A percentile compares a stretch with the other conserved stretches of the same genome.
Conservation (phyloP, 352 stramenopile genomes). For the Globisporangium barbulae region DNA sequence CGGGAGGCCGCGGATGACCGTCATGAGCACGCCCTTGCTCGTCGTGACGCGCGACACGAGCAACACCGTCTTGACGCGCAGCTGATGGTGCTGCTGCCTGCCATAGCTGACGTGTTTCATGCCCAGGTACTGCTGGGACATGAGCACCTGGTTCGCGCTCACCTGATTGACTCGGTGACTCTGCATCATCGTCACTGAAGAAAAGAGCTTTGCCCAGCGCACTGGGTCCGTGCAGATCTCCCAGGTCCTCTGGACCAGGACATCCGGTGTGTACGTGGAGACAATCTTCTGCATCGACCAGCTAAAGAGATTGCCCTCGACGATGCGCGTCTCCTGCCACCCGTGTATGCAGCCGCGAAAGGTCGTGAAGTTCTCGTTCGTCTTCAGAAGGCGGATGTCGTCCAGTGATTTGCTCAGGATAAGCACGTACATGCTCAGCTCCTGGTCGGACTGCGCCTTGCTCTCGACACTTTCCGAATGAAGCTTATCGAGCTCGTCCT, state of each 20-base stretch:
- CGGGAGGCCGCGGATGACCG: slow-evolving; percentile 3
- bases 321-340: background rate
- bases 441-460: background rate
- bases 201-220: slow-evolving; percentile 1
- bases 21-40: background rate
- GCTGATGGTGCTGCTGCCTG: background rate
- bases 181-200: background rate
- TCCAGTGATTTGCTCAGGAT: background rate
- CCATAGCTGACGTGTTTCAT: background rate
- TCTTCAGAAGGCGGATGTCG: background rate
- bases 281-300: slow-evolving; percentile 12
- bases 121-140: background rate
- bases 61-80: slow-evolving; percentile 4
- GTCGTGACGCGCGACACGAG: slow-evolving; percentile 7
- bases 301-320: background rate
- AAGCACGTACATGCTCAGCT: slow-evolving; percentile 1
- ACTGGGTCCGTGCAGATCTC: slow-evolving; percentile 8
- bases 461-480: background rate
- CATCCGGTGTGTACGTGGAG: background rate
- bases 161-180: slow-evolving; percentile 1
- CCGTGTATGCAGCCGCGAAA: background rate
- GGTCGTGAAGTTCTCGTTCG: background rate
- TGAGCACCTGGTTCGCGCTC: background rate
- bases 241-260: background rate
- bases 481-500: background rate